phyloP scores from a whole-genome alignment of 768 basidiomycete species.

The Leucocoprinus birnbaumii region DNA sequence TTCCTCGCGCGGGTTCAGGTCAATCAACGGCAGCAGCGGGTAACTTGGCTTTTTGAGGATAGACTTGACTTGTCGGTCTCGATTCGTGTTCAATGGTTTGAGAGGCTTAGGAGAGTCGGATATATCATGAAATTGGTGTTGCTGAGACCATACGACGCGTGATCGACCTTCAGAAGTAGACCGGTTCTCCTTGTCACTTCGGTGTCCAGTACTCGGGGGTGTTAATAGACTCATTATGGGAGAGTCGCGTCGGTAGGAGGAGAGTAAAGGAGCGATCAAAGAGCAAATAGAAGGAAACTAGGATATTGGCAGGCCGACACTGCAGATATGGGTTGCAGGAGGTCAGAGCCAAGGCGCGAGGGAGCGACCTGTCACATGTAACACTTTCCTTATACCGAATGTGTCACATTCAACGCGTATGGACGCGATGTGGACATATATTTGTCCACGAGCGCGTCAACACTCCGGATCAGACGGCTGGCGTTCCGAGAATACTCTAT shows the following conservation, averaged over 20 bases:
- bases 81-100: constrained; percentile 17
- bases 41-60: constrained; percentile 25
- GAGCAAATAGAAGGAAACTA: constrained; percentile 12
- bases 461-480: constrained; percentile 16
- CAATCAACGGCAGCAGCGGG: constrained; percentile 13
- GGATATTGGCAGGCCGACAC: neutral
- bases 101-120: constrained; percentile 23
- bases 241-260: constrained; percentile 10
- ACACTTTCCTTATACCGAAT: constrained; percentile 16
- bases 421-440: constrained; percentile 29
- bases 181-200: constrained; percentile 41
- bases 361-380: constrained; percentile 15
- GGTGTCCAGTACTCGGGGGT: constrained; percentile 57
- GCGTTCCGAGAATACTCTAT: too few relatives aligned
- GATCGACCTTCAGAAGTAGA: constrained; percentile 15
- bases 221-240: constrained; percentile 50
- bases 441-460: constrained; percentile 34
- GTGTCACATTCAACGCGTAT: constrained; percentile 36
- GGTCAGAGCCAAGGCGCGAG: constrained; percentile 17
- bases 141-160: constrained; percentile 51
- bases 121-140: constrained; percentile 45
- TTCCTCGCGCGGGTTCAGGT: constrained; percentile 43
- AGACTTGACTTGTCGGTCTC: constrained; percentile 23
- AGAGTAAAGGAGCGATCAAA: constrained; percentile 14
- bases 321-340: neutral